Evolutionary conservation across 2,329 filamentous ascomycete species (phyloP).

Genomic region (Paracamarosporium sp.): DNA sequence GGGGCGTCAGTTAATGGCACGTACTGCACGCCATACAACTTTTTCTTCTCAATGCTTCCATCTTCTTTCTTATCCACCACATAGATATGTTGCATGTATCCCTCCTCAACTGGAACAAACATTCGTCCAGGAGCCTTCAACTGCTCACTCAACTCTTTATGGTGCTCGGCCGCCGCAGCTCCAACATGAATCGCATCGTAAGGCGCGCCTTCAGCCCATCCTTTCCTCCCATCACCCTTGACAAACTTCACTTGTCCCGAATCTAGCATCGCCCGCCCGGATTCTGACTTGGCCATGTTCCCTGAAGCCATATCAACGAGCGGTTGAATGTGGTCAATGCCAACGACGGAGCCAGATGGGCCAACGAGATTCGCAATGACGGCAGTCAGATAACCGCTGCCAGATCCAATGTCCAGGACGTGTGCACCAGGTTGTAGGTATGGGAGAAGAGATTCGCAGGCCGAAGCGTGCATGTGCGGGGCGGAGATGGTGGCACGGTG

Average conservation of each 20-base stretch:
- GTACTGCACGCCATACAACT: slow-evolving; percentile 75
- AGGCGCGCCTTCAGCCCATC: slow-evolving; percentile 55
- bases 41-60: slow-evolving; percentile 62
- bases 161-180: slow-evolving; percentile 78
- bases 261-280: slow-evolving; percentile 64
- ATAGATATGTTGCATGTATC: slow-evolving; percentile 70
- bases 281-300: slow-evolving; percentile 54
- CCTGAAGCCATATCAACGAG: slow-evolving; percentile 49
- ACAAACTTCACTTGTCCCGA: slow-evolving; percentile 73
- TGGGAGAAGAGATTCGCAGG: slow-evolving; percentile 67
- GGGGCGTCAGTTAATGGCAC: slow-evolving; percentile 79
- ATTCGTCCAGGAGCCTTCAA: slow-evolving; percentile 78
- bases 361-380: slow-evolving; percentile 80
- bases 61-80: slow-evolving; percentile 73
- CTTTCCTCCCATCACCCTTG: slow-evolving; percentile 68
- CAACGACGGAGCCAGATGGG: slow-evolving; percentile 53
- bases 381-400: slow-evolving; percentile 79
- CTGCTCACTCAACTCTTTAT: slow-evolving; percentile 76
- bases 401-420: slow-evolving; percentile 58
- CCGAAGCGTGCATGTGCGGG: slow-evolving; percentile 75
- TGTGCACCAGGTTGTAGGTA: slow-evolving; percentile 59
- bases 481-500: slow-evolving; percentile 73
- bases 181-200: slow-evolving; percentile 98
- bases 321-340: slow-evolving; percentile 58
- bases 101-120: slow-evolving; percentile 76